A percentile compares a stretch with the other conserved stretches of the same genome.
Conservation (phyloP, 208 protist species). For the Trichomonas vaginalis region DNA sequence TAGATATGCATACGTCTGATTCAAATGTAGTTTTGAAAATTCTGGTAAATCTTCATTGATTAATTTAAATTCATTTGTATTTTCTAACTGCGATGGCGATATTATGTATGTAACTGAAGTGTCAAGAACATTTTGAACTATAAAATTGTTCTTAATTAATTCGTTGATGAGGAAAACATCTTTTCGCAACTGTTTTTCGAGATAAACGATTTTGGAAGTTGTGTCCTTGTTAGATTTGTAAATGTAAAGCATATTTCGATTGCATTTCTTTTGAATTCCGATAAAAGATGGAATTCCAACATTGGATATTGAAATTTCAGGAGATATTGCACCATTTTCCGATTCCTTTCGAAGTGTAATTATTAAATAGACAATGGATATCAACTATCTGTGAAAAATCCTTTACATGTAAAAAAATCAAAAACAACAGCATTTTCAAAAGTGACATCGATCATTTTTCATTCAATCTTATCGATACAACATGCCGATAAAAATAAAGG, state of each 20-base stretch:
- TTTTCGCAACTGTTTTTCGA: neutral
- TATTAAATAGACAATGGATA: neutral
- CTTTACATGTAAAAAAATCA: neutral
- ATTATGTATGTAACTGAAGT: neutral
- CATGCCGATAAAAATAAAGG: too few species aligned
- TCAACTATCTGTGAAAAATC: neutral
- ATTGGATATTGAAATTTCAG: neutral
- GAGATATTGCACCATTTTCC: too few species aligned
- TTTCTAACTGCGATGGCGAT: neutral
- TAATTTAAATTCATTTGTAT: neutral
- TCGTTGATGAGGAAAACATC: neutral
- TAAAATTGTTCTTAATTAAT: neutral
- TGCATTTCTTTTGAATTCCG: neutral
- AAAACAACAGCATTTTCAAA: neutral
- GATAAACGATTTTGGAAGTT: neutral
- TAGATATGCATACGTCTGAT: neutral
- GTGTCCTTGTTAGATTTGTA: neutral
- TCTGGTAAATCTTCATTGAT: neutral
- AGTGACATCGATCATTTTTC: too few species aligned
- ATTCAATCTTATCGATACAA: too few species aligned
- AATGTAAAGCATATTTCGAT: neutral
- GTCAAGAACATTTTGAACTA: neutral
- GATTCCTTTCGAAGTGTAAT: neutral
- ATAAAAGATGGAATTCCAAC: neutral
- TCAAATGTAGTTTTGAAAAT: neutral